Base-by-base conservation (phyloP, 164 flowering plant species). In the Pachysandra terminalis region DNA sequence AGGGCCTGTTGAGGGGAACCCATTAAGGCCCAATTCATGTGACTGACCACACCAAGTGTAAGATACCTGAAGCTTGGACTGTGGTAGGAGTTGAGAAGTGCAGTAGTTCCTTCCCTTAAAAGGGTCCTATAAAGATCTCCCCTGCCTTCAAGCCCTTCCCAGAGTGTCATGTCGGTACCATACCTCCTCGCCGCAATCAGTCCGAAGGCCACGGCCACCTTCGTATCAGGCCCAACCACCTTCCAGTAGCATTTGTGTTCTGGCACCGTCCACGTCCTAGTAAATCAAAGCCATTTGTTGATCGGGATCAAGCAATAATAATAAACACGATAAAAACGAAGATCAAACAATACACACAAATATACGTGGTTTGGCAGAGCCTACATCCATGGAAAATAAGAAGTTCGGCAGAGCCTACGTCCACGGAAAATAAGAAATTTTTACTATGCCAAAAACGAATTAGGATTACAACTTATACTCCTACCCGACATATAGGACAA, bases 71-170 rank as follows among this genome's bases (percentile, higher is more conserved):
- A 95, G 13, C 70, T 83, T 37, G 82, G 40, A 56, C 89, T 90
- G 79, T 87, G 85, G 80, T 83, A 95, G 51, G 97, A 90, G 75
- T 95, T 95, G 59, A 92, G 90, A 61, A 90, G 88, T 16, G 99
- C 84, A 22, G 99, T 81, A 58, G 83, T 88, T 0, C 65, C 88
- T 78, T 95, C 99, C 71, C 99, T 87, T 8, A 95, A 73, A 24
- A 95, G 89, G 14, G 97, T 90, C 80, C 77, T 83, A 63, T 92
- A 87, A 37, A 85, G 80, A 52, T 95, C 96, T 57, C 93, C 96
- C 77, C 87, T 82, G 7, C 97, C 99, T 32, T 77, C 75, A 28
- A 95, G 84, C 3, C 82, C 86, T 67, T 79, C 64, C 80, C 78
- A 60, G n/a, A 95, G 67, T 9, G 86, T 87, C 80, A 90, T 76